phyloP scores from a whole-genome alignment of 495 filamentous ascomycete genomes.

The Bacidia gigantensis region DNA sequence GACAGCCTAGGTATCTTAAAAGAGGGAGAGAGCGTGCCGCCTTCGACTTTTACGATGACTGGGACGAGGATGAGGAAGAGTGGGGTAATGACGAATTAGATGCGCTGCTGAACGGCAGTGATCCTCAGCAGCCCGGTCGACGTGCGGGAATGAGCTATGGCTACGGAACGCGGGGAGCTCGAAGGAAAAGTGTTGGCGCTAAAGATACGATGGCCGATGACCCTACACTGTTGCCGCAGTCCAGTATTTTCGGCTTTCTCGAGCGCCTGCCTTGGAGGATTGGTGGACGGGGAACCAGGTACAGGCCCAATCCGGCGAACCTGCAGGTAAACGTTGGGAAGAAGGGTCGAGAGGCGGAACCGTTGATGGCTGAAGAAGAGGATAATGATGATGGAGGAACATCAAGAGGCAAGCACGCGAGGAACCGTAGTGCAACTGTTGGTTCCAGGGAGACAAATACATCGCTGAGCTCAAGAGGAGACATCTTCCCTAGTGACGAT shows the following conservation, averaged over 20 bases:
- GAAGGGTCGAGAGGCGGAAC: slow-evolving; percentile 45
- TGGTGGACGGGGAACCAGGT: slow-evolving; percentile 63
- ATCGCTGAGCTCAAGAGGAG: slow-evolving; percentile 81
- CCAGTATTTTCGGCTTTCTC: slow-evolving; percentile 74
- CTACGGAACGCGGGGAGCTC: slow-evolving; percentile 56
- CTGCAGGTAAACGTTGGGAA: slow-evolving; percentile 72
- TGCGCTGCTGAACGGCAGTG: slow-evolving; percentile 66
- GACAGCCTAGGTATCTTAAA: slow-evolving; percentile 57
- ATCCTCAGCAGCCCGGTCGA: slow-evolving; percentile 51
- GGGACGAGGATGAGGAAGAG: slow-evolving; percentile 67
- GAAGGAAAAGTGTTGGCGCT: slow-evolving; percentile 52
- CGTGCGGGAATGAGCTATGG: slow-evolving; percentile 85
- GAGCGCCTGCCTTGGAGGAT: slow-evolving; percentile 74
- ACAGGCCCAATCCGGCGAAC: slow-evolving; percentile 83
- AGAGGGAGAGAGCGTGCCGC: slow-evolving; percentile 61
- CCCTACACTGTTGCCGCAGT: slow-evolving; percentile 81
- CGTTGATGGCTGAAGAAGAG: slow-evolving; percentile 52
- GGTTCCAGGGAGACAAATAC: slow-evolving; percentile 76
- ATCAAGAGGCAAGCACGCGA: slow-evolving; percentile 28
- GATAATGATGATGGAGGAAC: slow-evolving; percentile 13
- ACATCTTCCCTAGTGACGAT: slow-evolving; percentile 84
- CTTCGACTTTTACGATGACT: slow-evolving; percentile 98
- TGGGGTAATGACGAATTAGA: slow-evolving; percentile 82
- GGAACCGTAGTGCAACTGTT: slow-evolving; percentile 65
- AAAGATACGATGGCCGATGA: slow-evolving; percentile 39